Base-by-base conservation (phyloP, 2,329 filamentous ascomycete species). In the Penicillium sp. region DNA sequence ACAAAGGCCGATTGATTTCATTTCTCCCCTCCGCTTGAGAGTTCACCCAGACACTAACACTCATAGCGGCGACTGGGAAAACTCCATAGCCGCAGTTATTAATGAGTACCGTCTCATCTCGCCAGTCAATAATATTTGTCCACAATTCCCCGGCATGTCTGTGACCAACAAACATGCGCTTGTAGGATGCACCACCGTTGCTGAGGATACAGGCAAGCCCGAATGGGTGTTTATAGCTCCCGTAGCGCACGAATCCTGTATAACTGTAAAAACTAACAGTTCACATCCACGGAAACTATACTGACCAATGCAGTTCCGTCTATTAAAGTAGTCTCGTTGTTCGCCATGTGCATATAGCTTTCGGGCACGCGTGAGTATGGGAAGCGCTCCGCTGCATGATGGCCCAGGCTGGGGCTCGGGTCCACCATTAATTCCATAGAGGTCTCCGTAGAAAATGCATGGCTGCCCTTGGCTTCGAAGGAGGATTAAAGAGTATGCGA, bases 401-500 rank as follows among this genome's bases (percentile, higher is more conserved):
- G 84, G 84, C 4, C 73, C 74, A 49, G 81, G 41, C 4, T 54
- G 29, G n/a, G 42, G 15, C 17, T 81, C 76, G 42, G 75, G 68
- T 40, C 72, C 73, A n/a, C 75, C 80, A 50, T 78, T 75, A 43
- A 86, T 84, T 27, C 87, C 86, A 71, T 88, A 89, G 0, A 90
- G 72, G 66, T 90, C 87, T 25, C 87, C 86, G 69, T 87, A 90
- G 71, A 90, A 90, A 31, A 89, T 76, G 64, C 85, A 89, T 0
- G 88, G 88, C 25, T 85, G 81, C 15, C 86, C 87, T 46, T 84
- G 77, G 46, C 78, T 73, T n/a, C 86, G 82, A 23, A 91, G 82
- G 1, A 91, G 81, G 56, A 91, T 90, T 43, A 91, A 81, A 0
- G 87, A 77, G 71, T 91, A 90, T 10, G 88, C 89, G 15, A 91